These are phyloP conservation scores for Phytopythium cucurbitacearum DNA, from an alignment of 352 stramenopile species.

Conservation along the genomic window DNA sequence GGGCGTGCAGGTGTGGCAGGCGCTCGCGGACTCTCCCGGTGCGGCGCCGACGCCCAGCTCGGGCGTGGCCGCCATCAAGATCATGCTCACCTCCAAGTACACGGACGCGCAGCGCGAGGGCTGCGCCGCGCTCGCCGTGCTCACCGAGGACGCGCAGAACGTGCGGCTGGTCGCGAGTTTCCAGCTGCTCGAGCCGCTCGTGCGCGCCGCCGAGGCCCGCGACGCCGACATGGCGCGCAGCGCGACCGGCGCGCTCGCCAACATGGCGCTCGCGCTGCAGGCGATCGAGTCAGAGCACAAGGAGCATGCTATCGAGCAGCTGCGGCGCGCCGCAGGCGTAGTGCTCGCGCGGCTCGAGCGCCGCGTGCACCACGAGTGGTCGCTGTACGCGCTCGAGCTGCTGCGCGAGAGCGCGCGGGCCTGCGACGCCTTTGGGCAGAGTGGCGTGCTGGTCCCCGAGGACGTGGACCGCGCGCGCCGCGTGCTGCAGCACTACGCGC, in stretches of 20 bases:
- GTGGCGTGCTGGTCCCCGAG: neutral
- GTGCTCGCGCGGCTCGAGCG: slow-evolving; percentile 44
- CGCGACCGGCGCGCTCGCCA: slow-evolving; percentile 58
- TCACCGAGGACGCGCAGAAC: slow-evolving; percentile 64
- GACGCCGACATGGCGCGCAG: slow-evolving; percentile 70
- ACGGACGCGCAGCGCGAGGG: slow-evolving; percentile 71
- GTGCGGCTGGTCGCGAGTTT: slow-evolving; percentile 50
- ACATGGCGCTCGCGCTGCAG: slow-evolving; percentile 52
- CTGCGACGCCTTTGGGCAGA: slow-evolving; percentile 39
- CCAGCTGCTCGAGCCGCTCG: slow-evolving; percentile 49
- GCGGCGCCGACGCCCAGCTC: slow-evolving; percentile 44
- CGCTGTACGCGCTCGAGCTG: slow-evolving; percentile 63
- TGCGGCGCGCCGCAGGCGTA: slow-evolving; percentile 35
- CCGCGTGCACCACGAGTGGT: slow-evolving; percentile 28
- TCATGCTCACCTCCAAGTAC: slow-evolving; percentile 77
- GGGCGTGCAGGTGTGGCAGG: slow-evolving; percentile 56
- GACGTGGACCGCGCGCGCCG: slow-evolving; percentile 23
- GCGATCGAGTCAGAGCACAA: slow-evolving; percentile 1
- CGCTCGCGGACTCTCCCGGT: slow-evolving; percentile 19
- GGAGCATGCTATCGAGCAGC: slow-evolving; percentile 17
- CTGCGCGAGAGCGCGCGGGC: slow-evolving; percentile 68
- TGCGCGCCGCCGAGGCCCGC: slow-evolving; percentile 34
- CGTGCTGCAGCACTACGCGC: slow-evolving; percentile 44
- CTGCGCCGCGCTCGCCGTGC: slow-evolving; percentile 60
- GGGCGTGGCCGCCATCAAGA: slow-evolving; percentile 79